A percentile compares a stretch with the other conserved stretches of the same genome.
Conservation (phyloP, 495 filamentous ascomycete genomes). For the Penicillium goetzii region DNA sequence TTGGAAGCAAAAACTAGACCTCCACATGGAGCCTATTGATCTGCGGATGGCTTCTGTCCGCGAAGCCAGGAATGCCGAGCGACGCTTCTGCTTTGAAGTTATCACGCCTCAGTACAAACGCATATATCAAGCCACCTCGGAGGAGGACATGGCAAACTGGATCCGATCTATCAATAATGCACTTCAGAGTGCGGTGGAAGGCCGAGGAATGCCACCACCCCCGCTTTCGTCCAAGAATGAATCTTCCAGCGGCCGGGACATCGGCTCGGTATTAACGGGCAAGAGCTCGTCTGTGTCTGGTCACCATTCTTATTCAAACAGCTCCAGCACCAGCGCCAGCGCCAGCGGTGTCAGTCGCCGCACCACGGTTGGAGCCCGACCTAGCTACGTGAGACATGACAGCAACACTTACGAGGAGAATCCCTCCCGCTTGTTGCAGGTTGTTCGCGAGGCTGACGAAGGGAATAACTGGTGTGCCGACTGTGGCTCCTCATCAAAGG, state of each 20-base stretch:
- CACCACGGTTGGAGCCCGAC: slow-evolving; percentile 87
- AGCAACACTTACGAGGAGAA: slow-evolving; percentile 78
- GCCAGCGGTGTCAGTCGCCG: slow-evolving; percentile 75
- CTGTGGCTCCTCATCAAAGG: slow-evolving; percentile 86
- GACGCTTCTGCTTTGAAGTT: slow-evolving; percentile 97
- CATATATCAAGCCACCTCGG: slow-evolving; percentile 96
- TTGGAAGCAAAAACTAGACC: slow-evolving; percentile 96
- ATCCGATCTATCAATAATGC: slow-evolving; percentile 97
- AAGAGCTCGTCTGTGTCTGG: slow-evolving; percentile 79
- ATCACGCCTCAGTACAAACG: slow-evolving; percentile 97
- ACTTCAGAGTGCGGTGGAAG: slow-evolving; percentile 91
- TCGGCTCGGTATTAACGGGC: slow-evolving; percentile 90
- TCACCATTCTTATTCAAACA: slow-evolving; percentile 57
- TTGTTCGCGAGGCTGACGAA: slow-evolving; percentile 86
- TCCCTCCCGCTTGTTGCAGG: slow-evolving; percentile 80
- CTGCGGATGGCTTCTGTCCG: slow-evolving; percentile 95
- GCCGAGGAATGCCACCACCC: slow-evolving; percentile 58
- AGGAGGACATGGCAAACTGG: slow-evolving; percentile 98
- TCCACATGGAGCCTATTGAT: slow-evolving; percentile 99
- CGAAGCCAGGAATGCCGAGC: slow-evolving; percentile 90
- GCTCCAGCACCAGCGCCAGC: slow-evolving; percentile 51
- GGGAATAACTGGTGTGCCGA: slow-evolving; percentile 96
- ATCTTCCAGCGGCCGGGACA: slow-evolving; percentile 70
- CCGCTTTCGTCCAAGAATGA: slow-evolving; percentile 50
- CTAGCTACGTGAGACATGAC: slow-evolving; percentile 68